phyloP scores from a whole-genome alignment of 805 yeast species.

The Candida jianshihensis region DNA sequence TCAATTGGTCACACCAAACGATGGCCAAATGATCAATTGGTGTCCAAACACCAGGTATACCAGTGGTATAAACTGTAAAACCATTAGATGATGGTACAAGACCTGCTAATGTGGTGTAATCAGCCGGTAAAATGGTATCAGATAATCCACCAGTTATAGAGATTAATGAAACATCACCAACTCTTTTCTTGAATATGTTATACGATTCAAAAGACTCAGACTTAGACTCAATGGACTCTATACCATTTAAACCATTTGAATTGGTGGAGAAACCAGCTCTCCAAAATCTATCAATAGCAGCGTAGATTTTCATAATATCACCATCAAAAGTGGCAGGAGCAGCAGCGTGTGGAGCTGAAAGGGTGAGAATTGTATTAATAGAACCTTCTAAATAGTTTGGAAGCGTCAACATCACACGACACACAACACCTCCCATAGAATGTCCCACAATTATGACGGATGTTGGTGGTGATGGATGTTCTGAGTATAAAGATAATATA shows the following conservation, averaged over 20 bases:
- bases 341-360: slow-evolving; percentile 88
- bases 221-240: no score
- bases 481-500: slow-evolving; percentile 59
- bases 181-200: no score
- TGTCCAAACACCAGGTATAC: slow-evolving; percentile 89
- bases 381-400: slow-evolving; percentile 68
- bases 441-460: slow-evolving; percentile 83
- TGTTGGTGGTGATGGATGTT: slow-evolving; percentile 36
- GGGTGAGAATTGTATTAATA: slow-evolving; percentile 75
- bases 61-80: slow-evolving; percentile 74
- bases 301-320: slow-evolving; percentile 69
- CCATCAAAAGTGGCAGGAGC: slow-evolving; percentile 94
- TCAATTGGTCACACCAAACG: slow-evolving; percentile 91
- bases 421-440: slow-evolving; percentile 97
- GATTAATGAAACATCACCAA: slow-evolving; percentile 56
- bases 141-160: slow-evolving; percentile 86
- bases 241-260: no score
- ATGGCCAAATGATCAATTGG: slow-evolving; percentile 92
- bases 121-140: slow-evolving; percentile 83
- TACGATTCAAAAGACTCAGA: no score
- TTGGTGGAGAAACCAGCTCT: slow-evolving; percentile 40
- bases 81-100: slow-evolving; percentile 72
- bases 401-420: slow-evolving; percentile 74
- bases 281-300: slow-evolving; percentile 78
- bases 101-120: slow-evolving; percentile 70